A percentile compares a stretch with the other conserved stretches of the same genome.
These are phyloP conservation scores for Strobilomyces confusus DNA, from an alignment of 768 basidiomycete genomes.

Conservation along the genomic window DNA sequence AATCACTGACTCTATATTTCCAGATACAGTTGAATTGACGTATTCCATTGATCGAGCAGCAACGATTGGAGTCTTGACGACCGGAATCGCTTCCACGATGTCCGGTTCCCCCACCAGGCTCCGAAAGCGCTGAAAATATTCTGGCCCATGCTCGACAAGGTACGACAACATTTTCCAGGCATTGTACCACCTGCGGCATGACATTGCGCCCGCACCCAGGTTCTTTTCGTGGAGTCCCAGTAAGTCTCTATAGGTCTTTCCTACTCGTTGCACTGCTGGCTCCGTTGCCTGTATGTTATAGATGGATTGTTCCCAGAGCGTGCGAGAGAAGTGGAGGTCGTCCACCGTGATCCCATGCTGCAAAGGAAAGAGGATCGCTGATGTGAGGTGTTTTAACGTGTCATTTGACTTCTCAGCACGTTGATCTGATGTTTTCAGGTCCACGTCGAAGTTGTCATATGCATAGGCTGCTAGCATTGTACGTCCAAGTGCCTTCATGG, in stretches of 20 bases:
- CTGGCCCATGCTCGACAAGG: background rate
- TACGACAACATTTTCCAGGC: background rate
- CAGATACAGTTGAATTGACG: background rate
- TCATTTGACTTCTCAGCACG: background rate
- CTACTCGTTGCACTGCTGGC: background rate
- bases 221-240: background rate
- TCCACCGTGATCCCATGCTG: background rate
- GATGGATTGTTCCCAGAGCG: background rate
- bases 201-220: background rate
- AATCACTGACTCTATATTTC: background rate
- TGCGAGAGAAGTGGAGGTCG: background rate
- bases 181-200: background rate
- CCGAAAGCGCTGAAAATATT: background rate
- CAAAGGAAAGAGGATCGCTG: background rate
- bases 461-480: background rate
- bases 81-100: background rate
- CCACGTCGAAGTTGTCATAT: constrained; percentile 5
- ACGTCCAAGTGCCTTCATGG: background rate
- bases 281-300: background rate
- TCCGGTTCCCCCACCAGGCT: background rate
- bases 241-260: background rate
- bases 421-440: background rate
- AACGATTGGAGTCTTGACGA: background rate
- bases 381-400: background rate
- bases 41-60: background rate